Base-by-base conservation (phyloP, 768 basidiomycete species). In the Tephrocybe sp. region DNA sequence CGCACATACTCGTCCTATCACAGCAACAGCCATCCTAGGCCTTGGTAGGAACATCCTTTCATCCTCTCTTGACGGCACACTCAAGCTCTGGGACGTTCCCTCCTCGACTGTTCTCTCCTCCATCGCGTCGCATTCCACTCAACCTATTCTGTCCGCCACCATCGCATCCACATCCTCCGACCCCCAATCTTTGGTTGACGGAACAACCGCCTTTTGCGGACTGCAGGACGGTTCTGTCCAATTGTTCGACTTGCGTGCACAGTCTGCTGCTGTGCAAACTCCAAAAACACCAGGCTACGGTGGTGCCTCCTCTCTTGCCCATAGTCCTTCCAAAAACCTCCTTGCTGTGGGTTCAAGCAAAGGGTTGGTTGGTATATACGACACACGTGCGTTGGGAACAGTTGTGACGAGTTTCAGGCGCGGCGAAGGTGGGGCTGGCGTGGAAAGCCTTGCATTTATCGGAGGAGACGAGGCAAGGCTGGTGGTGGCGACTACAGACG, bases 41-140 rank as follows among this genome's bases (percentile, higher is more conserved):
- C 72, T 79, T 2, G 90, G 90, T 0, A 77, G 81, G 20, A 83
- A 84, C 58, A 65, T 93, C 43, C 59, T 93, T 5, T 87, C 86
- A 9, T 70, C 78, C 4, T 80, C 84, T 0, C 81, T 84, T 50
- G 90, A 93, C 62, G 80, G 82, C 2, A 85, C 84, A 0, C 61
- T 90, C 20, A 76, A 82, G 42, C 69, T 90, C 3, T 91, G 90
- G 90, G 85, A 90, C 55, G 80, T 90, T 7, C 75, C 81, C 2
- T 70, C 73, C 7, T 79, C 78, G 2, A 65, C 72, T 18, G 72
- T 76, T 51, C 73, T 84, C 8, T 62, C 73, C 9, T 69, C 78
- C 11, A 54, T 87, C 44, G 66, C 68, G 3, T 65, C 76, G 0
- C 65, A 68, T 17, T 65, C 71, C 0, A 33, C 53, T 15, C 56